phyloP scores from a whole-genome alignment of 164 flowering plant species.

The Taxillus chinensis region DNA sequence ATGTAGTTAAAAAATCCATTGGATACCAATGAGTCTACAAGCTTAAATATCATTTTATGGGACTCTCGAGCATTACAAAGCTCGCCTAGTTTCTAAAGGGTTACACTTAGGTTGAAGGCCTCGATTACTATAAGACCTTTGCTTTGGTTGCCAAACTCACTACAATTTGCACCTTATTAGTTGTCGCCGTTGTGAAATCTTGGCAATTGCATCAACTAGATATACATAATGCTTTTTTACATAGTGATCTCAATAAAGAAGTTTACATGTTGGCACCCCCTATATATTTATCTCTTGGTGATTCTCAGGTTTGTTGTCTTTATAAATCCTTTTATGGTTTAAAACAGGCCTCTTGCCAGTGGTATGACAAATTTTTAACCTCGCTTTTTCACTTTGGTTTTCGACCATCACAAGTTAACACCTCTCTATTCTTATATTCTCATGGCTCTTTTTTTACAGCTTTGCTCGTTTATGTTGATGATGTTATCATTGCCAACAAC shows the following conservation, averaged over 20 bases:
- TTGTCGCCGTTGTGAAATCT: not conserved
- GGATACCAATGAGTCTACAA: not conserved
- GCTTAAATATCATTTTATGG: not conserved
- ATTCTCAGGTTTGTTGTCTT: not conserved
- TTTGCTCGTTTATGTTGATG: no score
- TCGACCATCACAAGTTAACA: not conserved
- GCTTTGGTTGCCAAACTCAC: not conserved
- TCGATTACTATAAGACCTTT: conserved; percentile 1
- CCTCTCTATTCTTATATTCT: no score
- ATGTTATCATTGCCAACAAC: no score
- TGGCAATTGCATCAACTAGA: conserved; percentile 1
- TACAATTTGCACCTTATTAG: not conserved
- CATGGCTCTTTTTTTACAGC: no score
- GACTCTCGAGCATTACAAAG: not conserved
- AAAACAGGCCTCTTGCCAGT: not conserved
- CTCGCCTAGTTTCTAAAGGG: not conserved
- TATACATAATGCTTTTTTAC: no score
- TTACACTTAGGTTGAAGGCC: not conserved
- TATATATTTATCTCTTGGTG: not conserved
- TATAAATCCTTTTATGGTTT: not conserved
- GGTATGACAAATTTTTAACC: not conserved
- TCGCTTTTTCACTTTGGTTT: not conserved
- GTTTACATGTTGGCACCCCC: not conserved
- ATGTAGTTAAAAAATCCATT: not conserved
- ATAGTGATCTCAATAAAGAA: no score